Evolutionary conservation across 2,329 filamentous ascomycete genomes (phyloP).

Genomic region (Intubia oerlemansii): DNA sequence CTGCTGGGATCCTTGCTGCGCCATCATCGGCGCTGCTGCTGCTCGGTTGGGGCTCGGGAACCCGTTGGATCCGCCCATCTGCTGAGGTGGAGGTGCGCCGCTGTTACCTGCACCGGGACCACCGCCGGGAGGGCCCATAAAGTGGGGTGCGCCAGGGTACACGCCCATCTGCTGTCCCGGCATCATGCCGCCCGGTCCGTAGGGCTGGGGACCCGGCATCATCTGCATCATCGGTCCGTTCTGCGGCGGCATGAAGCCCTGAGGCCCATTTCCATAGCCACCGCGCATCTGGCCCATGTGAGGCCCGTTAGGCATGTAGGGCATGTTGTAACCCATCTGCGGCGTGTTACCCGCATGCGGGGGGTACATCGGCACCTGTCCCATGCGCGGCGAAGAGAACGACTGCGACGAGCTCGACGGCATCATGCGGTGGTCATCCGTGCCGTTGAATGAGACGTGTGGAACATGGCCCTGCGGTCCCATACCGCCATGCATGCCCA

Average conservation of each 20-base stretch:
- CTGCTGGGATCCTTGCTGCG: conserved; percentile 81
- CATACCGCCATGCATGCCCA: conserved; percentile 45
- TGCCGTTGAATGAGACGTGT: conserved; percentile 42
- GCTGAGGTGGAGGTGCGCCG: conserved; percentile 23
- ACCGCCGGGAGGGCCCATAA: conserved; percentile 33
- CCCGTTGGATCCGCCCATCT: conserved; percentile 46
- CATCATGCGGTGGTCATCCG: conserved; percentile 72
- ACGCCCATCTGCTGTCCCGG: conserved; percentile 61
- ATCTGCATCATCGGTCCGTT: conserved; percentile 54
- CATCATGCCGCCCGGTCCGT: conserved; percentile 54
- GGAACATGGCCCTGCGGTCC: conserved; percentile 43
- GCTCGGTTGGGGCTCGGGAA: conserved; percentile 77
- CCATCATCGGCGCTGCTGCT: conserved; percentile 64
- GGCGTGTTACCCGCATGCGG: conserved; percentile 46
- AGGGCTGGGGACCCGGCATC: conserved; percentile 58
- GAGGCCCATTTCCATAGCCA: conserved; percentile 48
- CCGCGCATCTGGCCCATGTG: conserved; percentile 51
- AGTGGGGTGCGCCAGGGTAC: conserved; percentile 50
- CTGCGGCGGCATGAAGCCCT: conserved; percentile 56
- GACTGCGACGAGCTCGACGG: conserved; percentile 66
- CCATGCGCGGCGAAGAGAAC: conserved; percentile 65
- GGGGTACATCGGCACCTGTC: conserved; percentile 49
- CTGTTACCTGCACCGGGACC: conserved; percentile 1
- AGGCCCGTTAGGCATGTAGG: conserved; percentile 47
- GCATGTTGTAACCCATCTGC: conserved; percentile 49